Evolutionary conservation across 495 filamentous ascomycete genomes (phyloP).

Genomic region (Pseudotulostoma volvatum): DNA sequence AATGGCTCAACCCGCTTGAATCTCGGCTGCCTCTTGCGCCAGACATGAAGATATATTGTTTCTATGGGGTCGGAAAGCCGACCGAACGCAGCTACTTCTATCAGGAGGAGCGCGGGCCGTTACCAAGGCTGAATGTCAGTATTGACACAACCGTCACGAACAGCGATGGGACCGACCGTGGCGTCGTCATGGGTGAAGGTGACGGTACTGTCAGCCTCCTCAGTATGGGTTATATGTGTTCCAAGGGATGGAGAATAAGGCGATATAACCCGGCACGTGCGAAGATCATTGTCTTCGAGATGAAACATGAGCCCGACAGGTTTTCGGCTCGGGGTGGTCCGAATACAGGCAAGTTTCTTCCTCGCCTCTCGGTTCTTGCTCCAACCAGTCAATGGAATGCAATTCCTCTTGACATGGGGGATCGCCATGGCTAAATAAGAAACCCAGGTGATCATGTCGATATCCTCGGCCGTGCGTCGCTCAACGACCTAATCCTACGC

Average conservation of each 20-base stretch:
- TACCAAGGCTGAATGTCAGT: slow-evolving; percentile 58
- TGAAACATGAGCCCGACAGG: slow-evolving; percentile 88
- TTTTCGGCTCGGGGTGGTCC: slow-evolving; percentile 86
- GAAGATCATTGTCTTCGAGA: slow-evolving; percentile 74
- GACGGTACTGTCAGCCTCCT: slow-evolving; percentile 88
- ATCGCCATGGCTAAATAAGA: no score
- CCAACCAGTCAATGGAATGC: no score
- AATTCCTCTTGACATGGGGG: no score
- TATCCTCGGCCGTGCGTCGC: slow-evolving; percentile 70
- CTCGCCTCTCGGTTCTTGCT: background rate
- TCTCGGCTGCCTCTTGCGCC: slow-evolving; percentile 77
- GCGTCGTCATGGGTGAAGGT: slow-evolving; percentile 83
- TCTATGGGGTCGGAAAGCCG: slow-evolving; percentile 85
- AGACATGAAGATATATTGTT: slow-evolving; percentile 90
- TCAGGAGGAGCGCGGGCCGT: slow-evolving; percentile 49
- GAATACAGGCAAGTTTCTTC: slow-evolving; percentile 50
- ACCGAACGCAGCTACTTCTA: slow-evolving; percentile 90
- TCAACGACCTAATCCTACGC: slow-evolving; percentile 80
- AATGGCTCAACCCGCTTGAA: slow-evolving; percentile 93
- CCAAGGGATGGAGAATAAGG: slow-evolving; percentile 78
- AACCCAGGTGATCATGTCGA: slow-evolving; percentile 79
- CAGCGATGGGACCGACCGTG: slow-evolving; percentile 53
- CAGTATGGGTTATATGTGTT: slow-evolving; percentile 89
- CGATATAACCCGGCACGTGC: slow-evolving; percentile 79
- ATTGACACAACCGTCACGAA: slow-evolving; percentile 72